Evolutionary conservation across 371 early-diverging fungal species (phyloP).

Genomic region (Haplosporangium sp.): DNA sequence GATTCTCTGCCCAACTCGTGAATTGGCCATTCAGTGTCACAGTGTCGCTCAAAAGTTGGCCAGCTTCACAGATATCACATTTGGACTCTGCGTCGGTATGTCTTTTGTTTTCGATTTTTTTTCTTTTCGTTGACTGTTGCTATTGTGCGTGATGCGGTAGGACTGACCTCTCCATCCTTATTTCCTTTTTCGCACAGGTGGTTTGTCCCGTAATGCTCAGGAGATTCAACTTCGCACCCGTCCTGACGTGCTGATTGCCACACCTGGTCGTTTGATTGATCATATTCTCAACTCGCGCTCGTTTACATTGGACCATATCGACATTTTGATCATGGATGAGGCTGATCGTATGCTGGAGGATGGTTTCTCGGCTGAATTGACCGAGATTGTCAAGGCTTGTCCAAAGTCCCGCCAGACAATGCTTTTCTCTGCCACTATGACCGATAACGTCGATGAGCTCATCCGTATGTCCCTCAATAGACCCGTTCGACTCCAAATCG

Average conservation of each 20-base stretch:
- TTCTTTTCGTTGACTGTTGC: neutral
- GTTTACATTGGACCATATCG: conserved; percentile 90
- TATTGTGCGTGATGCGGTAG: neutral
- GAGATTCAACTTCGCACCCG: conserved; percentile 90
- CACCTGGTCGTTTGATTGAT: conserved; percentile 99
- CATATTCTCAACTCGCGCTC: conserved; percentile 93
- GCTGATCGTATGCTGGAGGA: conserved; percentile 99
- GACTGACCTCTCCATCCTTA: no score
- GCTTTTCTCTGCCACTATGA: conserved; percentile 99
- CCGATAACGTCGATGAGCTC: conserved; percentile 97
- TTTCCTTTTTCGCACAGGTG: conserved; percentile 65
- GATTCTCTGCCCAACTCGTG: conserved; percentile 99
- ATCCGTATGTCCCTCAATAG: conserved; percentile 91
- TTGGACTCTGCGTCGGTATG: conserved; percentile 86
- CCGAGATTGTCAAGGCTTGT: conserved; percentile 93
- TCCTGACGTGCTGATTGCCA: conserved; percentile 99
- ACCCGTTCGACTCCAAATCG: conserved; percentile 93
- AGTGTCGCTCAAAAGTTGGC: conserved; percentile 91
- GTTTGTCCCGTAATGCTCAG: conserved; percentile 91
- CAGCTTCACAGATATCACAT: conserved; percentile 87
- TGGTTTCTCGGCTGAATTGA: conserved; percentile 98
- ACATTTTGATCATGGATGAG: conserved; percentile 99
- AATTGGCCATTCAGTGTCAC: conserved; percentile 98
- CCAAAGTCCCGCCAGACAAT: conserved; percentile 96
- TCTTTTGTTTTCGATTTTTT: neutral